Percentiles rank a stretch among this genome's conserved stretches.
These are phyloP conservation scores for Paraphoma chrysanthemicola DNA, from an alignment of 2,329 filamentous ascomycete species.

Conservation along the genomic window DNA sequence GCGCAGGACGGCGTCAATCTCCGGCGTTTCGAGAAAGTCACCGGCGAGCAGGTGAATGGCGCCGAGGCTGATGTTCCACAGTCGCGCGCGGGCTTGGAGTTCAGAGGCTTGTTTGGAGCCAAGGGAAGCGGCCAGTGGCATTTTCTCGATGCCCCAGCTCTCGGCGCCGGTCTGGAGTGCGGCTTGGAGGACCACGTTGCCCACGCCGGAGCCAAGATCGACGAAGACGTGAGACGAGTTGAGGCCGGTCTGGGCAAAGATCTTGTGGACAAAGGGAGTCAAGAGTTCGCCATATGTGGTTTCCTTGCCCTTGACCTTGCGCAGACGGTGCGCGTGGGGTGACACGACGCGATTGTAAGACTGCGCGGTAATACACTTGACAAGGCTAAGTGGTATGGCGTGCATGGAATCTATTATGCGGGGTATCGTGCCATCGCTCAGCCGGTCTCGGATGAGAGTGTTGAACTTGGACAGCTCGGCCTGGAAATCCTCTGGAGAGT, in stretches of 20 bases:
- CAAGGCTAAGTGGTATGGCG: constrained; percentile 68
- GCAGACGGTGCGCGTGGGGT: constrained; percentile 81
- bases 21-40: constrained; percentile 78
- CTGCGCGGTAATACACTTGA: constrained; percentile 83
- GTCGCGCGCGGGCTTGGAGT: constrained; percentile 80
- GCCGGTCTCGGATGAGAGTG: constrained; percentile 67
- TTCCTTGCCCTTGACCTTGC: constrained; percentile 86
- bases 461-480: constrained; percentile 81
- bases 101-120: constrained; percentile 82
- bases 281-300: constrained; percentile 95
- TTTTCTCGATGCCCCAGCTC: constrained; percentile 96
- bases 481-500: constrained; percentile 73
- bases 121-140: constrained; percentile 85
- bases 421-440: constrained; percentile 74
- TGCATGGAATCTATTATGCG: constrained; percentile 74
- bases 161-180: constrained; percentile 93
- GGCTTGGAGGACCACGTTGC: constrained; percentile 93
- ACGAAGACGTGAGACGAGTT: constrained; percentile 88
- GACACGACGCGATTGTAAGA: constrained; percentile 93
- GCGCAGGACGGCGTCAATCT: constrained; percentile 75
- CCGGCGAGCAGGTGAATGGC: constrained; percentile 80
- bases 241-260: constrained; percentile 79
- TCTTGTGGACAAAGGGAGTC: constrained; percentile 80
- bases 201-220: constrained; percentile 93
- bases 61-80: constrained; percentile 88